Conservation (phyloP, 2,329 filamentous ascomycete species). For the Zymoseptoria passerinii region DNA sequence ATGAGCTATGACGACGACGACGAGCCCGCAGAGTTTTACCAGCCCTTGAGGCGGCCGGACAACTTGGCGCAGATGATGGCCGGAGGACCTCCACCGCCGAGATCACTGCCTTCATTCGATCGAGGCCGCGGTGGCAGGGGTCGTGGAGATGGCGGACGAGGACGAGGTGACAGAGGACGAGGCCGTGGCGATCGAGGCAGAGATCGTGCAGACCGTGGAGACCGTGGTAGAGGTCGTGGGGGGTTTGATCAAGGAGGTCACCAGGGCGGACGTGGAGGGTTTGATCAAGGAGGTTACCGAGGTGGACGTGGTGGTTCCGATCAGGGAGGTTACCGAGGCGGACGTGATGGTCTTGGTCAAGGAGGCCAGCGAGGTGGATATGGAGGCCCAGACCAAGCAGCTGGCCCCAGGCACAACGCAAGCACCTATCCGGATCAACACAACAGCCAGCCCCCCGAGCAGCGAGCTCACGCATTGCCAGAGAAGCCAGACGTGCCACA, state of each 20-base stretch:
- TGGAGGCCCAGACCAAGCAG: slow-evolving; percentile 9
- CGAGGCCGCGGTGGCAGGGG: slow-evolving; percentile 27
- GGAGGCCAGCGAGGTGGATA: slow-evolving; percentile 12
- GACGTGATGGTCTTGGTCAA: slow-evolving; percentile 7
- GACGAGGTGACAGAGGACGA: slow-evolving; percentile 19
- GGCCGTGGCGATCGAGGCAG: slow-evolving; percentile 4
- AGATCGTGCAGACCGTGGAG: slow-evolving; percentile 1
- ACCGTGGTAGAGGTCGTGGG: slow-evolving; percentile 5
- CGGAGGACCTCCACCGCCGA: slow-evolving; percentile 20
- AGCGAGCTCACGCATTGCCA: slow-evolving; percentile 10
- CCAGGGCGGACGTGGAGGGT: slow-evolving; percentile 10
- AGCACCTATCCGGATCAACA: slow-evolving; percentile 22
- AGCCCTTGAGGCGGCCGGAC: slow-evolving; percentile 39
- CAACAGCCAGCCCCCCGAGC: slow-evolving; percentile 8
- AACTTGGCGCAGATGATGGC: slow-evolving; percentile 40
- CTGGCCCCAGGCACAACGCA: slow-evolving; percentile 12
- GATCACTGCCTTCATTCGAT: slow-evolving; percentile 21
- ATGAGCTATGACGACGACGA: slow-evolving; percentile 37
- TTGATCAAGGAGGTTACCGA: slow-evolving; percentile 7
- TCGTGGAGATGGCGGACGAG: slow-evolving; percentile 21
- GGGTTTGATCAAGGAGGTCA: slow-evolving; percentile 9
- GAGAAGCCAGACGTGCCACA: slow-evolving; percentile 9
- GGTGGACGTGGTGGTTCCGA: slow-evolving; percentile 11
- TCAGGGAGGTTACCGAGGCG: slow-evolving; percentile 2
- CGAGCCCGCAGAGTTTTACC: slow-evolving; percentile 39